A percentile compares a stretch with the other conserved stretches of the same genome.
Conservation (phyloP, 2,329 filamentous ascomycete species). For the Exophiala sideris region DNA sequence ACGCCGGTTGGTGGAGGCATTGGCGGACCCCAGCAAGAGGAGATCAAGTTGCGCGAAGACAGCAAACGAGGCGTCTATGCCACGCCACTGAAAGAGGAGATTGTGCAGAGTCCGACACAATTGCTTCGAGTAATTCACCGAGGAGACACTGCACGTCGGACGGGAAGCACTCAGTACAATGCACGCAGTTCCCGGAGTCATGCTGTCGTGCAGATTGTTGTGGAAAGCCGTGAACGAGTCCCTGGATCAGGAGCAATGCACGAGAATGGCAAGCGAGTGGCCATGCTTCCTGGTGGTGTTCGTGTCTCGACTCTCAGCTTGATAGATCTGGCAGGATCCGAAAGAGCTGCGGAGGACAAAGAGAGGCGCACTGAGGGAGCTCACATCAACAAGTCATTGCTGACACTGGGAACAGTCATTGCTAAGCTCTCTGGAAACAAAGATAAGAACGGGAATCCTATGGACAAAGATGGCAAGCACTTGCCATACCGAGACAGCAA, state of each 20-base stretch:
- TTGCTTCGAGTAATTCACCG: conserved; percentile 90
- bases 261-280: conserved; percentile 63
- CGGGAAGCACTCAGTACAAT: conserved; percentile 95
- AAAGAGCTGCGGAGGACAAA: conserved; percentile 92
- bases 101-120: conserved; percentile 96
- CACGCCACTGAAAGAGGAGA: conserved; percentile 93
- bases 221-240: conserved; percentile 87
- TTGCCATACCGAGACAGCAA: conserved; percentile 97
- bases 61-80: conserved; percentile 96
- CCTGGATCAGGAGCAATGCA: conserved; percentile 50
- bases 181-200: conserved; percentile 94
- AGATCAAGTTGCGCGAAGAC: conserved; percentile 96
- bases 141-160: conserved; percentile 84
- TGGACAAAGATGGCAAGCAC: conserved; percentile 84
- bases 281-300: conserved; percentile 77
- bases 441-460: conserved; percentile 69
- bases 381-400: conserved; percentile 96
- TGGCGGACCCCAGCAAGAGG: conserved; percentile 59
- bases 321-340: conserved; percentile 94
- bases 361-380: conserved; percentile 91
- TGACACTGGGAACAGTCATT: conserved; percentile 94
- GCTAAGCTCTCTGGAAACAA: conserved; percentile 86
- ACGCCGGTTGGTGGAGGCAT: conserved; percentile 63
- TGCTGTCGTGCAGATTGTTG: conserved; percentile 96
- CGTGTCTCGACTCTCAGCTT: conserved; percentile 91